These are phyloP conservation scores for Pisolithus sp. DNA, from an alignment of 768 basidiomycete species.

Conservation along the genomic window DNA sequence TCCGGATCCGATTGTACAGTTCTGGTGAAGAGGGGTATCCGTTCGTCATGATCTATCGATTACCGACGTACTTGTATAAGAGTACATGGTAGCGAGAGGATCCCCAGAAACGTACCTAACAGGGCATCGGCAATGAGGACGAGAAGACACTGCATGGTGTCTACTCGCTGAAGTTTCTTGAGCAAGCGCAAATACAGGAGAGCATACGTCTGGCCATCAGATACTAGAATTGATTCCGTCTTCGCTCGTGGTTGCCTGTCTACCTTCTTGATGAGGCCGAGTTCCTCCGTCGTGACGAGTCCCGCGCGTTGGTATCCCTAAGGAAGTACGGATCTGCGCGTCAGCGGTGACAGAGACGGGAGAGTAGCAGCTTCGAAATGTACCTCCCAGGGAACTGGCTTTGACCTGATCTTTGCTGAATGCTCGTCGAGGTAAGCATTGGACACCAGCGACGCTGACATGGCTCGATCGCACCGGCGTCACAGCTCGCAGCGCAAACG, in stretches of 20 bases:
- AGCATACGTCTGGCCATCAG: slow-evolving; percentile 80
- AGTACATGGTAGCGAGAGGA: background rate
- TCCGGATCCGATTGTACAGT: slow-evolving; percentile 65
- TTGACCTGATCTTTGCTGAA: slow-evolving; percentile 81
- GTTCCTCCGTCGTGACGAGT: slow-evolving; percentile 81
- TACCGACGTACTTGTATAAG: background rate
- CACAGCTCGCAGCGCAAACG: background rate
- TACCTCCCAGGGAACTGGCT: slow-evolving; percentile 97
- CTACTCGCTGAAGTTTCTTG: slow-evolving; percentile 77
- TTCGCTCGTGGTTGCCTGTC: slow-evolving; percentile 73
- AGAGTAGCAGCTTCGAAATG: slow-evolving; percentile 2
- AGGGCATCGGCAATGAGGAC: slow-evolving; percentile 87
- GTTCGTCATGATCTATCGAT: slow-evolving; percentile 76
- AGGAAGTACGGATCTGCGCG: slow-evolving; percentile 12
- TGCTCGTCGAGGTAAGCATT: slow-evolving; percentile 82
- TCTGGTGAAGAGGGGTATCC: slow-evolving; percentile 67
- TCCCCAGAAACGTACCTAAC: slow-evolving; percentile 43
- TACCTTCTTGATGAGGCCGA: slow-evolving; percentile 82
- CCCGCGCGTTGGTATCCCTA: slow-evolving; percentile 95
- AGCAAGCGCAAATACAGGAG: slow-evolving; percentile 85
- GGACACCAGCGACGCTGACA: slow-evolving; percentile 74
- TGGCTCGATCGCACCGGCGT: slow-evolving; percentile 22
- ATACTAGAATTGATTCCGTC: slow-evolving; percentile 70
- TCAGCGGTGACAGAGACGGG: background rate
- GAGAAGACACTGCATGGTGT: slow-evolving; percentile 83